Percentiles rank a stretch among this genome's conserved stretches.
Conservation (phyloP, 495 filamentous ascomycete genomes). For the Annulohypoxylon moriforme region DNA sequence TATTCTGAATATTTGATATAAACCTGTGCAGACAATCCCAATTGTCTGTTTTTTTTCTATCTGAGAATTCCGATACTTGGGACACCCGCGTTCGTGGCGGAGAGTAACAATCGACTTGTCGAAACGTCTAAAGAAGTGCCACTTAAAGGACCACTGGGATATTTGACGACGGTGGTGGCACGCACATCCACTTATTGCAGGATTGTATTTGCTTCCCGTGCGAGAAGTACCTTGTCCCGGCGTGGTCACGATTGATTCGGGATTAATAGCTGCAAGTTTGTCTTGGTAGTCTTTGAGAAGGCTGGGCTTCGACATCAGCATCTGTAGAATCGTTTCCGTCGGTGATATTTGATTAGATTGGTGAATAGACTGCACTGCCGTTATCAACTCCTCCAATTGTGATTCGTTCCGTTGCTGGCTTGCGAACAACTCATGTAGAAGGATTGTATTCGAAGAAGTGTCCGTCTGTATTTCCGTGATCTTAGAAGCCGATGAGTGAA, state of each 20-base stretch:
- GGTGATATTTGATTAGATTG: background rate
- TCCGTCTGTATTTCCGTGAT: background rate
- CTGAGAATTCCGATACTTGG: background rate
- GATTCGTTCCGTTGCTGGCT: background rate
- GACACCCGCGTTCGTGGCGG: slow-evolving; percentile 7
- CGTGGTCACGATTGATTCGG: background rate
- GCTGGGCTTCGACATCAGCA: slow-evolving; percentile 12
- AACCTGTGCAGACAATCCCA: background rate
- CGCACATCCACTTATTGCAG: background rate
- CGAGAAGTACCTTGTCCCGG: background rate
- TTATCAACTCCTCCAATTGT: background rate
- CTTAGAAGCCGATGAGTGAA: background rate
- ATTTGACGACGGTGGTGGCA: background rate
- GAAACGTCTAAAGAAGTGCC: slow-evolving; percentile 2
- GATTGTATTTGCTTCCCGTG: too few relatives aligned
- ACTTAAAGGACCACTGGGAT: background rate
- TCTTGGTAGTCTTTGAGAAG: slow-evolving; percentile 5
- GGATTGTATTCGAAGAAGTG: background rate
- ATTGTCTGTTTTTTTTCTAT: background rate
- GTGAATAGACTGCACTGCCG: background rate
- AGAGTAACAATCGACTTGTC: slow-evolving; percentile 6
- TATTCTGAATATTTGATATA: background rate
- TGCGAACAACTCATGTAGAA: background rate
- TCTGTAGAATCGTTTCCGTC: background rate
- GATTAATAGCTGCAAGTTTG: background rate